phyloP scores from a whole-genome alignment of 345 rosid genomes.

The Excoecaria cochinchinensis region DNA sequence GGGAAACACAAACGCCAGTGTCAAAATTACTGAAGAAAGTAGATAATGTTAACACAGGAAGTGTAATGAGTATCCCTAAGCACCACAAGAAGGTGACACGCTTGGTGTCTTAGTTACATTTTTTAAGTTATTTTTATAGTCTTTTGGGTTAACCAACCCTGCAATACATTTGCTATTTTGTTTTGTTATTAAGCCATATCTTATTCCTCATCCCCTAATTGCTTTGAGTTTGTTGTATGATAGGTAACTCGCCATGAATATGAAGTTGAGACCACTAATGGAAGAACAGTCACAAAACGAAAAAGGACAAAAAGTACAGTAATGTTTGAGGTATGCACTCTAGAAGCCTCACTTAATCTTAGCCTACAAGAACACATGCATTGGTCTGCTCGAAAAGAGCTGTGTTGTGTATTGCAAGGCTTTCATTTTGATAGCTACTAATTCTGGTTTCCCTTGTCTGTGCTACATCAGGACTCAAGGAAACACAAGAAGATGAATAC shows the following conservation, averaged over 20 bases:
- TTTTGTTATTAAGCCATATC: not conserved
- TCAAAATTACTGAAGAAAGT: conserved; percentile 53
- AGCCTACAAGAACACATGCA: conserved; percentile 2
- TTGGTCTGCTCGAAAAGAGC: not conserved
- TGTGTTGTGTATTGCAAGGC: not conserved
- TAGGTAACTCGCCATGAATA: conserved; percentile 78
- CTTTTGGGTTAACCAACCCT: not conserved
- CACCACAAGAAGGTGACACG: conserved; percentile 63
- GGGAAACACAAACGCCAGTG: conserved; percentile 58
- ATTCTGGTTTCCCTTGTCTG: conserved; percentile 22
- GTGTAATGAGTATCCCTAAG: conserved; percentile 50
- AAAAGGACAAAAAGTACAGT: conserved; percentile 64
- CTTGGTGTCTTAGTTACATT: not conserved
- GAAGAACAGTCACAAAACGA: conserved; percentile 62
- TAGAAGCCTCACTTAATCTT: not conserved
- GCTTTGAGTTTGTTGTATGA: conserved; percentile 16
- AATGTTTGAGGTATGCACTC: conserved; percentile 67
- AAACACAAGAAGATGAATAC: conserved; percentile 48
- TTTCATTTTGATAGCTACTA: not conserved
- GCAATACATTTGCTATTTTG: not conserved
- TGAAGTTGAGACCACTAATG: conserved; percentile 65
- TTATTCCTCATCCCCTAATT: not conserved
- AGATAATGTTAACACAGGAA: conserved; percentile 48
- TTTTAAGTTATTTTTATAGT: not conserved
- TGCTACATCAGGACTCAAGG: conserved; percentile 56